Percentiles rank a stretch among this genome's conserved stretches.
These are phyloP conservation scores for Aegilops longissima DNA, from an alignment of 176 grass and related monocot species.

Conservation along the genomic window DNA sequence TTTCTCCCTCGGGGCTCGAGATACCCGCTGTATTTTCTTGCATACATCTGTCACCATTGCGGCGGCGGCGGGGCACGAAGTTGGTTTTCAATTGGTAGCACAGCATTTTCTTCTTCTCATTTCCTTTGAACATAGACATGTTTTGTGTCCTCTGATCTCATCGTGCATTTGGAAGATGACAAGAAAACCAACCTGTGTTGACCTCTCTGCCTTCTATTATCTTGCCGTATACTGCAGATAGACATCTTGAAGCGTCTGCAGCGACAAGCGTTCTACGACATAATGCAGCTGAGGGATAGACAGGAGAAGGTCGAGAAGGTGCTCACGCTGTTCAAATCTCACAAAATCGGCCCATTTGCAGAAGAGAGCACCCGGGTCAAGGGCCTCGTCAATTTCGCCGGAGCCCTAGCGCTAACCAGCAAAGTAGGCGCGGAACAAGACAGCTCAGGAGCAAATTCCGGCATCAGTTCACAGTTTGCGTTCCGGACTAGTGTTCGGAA, in stretches of 20 bases:
- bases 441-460: constrained; percentile 42
- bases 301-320: constrained; percentile 78
- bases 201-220: not conserved
- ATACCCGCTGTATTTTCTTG: not conserved
- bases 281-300: constrained; percentile 79
- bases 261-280: constrained; percentile 70
- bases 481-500: constrained; percentile 65
- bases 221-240: constrained; percentile 31
- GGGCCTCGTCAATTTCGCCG: constrained; percentile 52
- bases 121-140: not conserved
- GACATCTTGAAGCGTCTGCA: constrained; percentile 75
- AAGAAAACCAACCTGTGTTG: not conserved
- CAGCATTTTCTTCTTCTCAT: not conserved
- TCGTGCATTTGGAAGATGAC: not conserved
- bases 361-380: constrained; percentile 61
- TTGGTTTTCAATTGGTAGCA: too few species aligned
- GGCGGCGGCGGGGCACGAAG: too few species aligned
- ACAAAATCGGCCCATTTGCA: constrained; percentile 52
- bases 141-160: not conserved
- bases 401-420: constrained; percentile 19
- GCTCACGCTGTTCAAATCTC: constrained; percentile 45
- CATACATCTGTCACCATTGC: not conserved
- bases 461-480: constrained; percentile 62
- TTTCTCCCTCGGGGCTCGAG: too few species aligned
- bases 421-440: constrained; percentile 5